A percentile compares a stretch with the other conserved stretches of the same genome.
Conservation (phyloP, 257 asterid species). For the Rehmannia glutinosa region DNA sequence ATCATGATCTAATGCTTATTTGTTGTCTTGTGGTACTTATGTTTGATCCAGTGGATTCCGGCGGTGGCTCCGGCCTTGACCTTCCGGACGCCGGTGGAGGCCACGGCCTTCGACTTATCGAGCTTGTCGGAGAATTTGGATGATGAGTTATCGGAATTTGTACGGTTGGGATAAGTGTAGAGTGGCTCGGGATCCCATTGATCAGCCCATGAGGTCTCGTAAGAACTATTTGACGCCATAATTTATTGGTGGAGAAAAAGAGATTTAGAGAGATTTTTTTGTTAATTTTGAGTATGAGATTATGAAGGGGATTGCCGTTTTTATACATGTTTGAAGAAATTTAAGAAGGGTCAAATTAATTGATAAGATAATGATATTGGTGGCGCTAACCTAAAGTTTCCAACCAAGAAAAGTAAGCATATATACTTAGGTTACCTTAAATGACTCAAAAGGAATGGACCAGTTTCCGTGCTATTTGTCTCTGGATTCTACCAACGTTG, state of each 20-base stretch:
- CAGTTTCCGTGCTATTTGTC: no score
- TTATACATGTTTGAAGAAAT: neutral
- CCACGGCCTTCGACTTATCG: constrained; percentile 55
- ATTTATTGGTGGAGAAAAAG: no score
- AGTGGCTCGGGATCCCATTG: constrained; percentile 64
- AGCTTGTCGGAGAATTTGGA: constrained; percentile 38
- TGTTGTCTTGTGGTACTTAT: constrained; percentile 52
- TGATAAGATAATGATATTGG: neutral
- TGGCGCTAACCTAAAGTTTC: neutral
- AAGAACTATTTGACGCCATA: constrained; percentile 27
- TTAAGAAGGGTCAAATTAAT: neutral
- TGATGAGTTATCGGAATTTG: constrained; percentile 26
- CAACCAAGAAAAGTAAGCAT: neutral
- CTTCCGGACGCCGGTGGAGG: constrained; percentile 67
- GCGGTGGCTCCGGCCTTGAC: constrained; percentile 71
- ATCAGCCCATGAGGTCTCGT: constrained; percentile 85
- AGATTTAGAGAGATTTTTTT: neutral
- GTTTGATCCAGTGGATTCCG: constrained; percentile 73
- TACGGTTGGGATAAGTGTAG: constrained; percentile 23
- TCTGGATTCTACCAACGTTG: no score
- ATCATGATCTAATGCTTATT: constrained; percentile 47
- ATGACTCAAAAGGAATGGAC: no score
- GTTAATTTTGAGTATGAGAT: neutral
- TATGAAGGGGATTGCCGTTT: neutral
- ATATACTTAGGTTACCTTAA: neutral